A percentile compares a stretch with the other conserved stretches of the same genome.
phyloP scores from a whole-genome alignment of 169 alveolate species.

The Plasmodium reichenowi region DNA sequence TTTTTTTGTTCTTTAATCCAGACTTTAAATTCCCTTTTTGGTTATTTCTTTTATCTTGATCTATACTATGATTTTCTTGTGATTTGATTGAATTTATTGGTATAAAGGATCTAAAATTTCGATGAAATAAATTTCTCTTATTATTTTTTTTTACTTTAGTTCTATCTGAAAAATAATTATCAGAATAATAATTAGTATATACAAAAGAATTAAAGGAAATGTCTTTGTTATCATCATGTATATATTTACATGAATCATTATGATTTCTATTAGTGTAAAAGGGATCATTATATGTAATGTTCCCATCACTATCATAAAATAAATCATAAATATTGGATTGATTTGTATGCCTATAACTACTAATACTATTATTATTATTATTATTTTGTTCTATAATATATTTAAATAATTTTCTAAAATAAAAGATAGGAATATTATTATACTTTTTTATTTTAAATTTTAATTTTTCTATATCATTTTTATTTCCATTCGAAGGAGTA shows the following conservation, averaged over 20 bases:
- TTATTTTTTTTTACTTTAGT: slow-evolving; percentile 22
- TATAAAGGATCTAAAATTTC: slow-evolving; percentile 9
- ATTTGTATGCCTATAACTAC: no score
- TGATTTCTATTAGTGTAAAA: not conserved
- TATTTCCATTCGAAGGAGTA: slow-evolving; percentile 25
- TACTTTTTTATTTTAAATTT: slow-evolving; percentile 35
- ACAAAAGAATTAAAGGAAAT: slow-evolving; percentile 9
- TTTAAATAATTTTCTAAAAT: slow-evolving; percentile 38
- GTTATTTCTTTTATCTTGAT: slow-evolving; percentile 16
- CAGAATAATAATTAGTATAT: slow-evolving; percentile 36
- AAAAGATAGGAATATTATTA: slow-evolving; percentile 34
- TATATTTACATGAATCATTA: slow-evolving; percentile 7
- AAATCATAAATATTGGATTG: not conserved
- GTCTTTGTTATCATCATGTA: slow-evolving; percentile 12
- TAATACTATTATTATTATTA: not conserved
- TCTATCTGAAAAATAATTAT: slow-evolving; percentile 64
- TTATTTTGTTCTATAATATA: slow-evolving; percentile 22
- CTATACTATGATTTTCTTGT: not conserved
- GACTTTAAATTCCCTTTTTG: slow-evolving; percentile 21
- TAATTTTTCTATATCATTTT: slow-evolving; percentile 32
- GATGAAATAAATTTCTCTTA: slow-evolving; percentile 1
- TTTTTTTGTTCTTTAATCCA: slow-evolving; percentile 5
- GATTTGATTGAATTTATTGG: slow-evolving; percentile 7
- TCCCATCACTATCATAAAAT: slow-evolving; percentile 24
- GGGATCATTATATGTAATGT: slow-evolving; percentile 6